These are phyloP conservation scores for Zygnema cylindricum DNA, from an alignment of 139 green algal genomes.

Conservation along the genomic window DNA sequence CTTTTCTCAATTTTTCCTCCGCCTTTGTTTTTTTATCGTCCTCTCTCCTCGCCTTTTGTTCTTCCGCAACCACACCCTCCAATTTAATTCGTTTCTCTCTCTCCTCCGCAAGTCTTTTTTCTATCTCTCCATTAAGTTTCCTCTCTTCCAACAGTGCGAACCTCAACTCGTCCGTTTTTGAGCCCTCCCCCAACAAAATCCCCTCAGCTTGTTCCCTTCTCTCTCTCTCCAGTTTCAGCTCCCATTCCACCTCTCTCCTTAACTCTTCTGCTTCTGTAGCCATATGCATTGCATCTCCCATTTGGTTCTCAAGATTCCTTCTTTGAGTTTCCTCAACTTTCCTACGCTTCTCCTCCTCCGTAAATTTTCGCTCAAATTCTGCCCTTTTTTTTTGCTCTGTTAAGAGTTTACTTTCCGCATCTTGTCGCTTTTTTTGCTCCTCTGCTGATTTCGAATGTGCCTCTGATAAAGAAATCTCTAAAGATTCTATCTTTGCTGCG, in stretches of 20 bases:
- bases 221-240: conserved; percentile 2
- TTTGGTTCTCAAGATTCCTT: conserved; percentile 6
- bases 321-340: neutral
- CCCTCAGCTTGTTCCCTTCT: neutral
- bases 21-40: neutral
- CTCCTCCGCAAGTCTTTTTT: neutral
- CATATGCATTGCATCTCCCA: conserved; percentile 26
- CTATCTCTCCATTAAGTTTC: neutral
- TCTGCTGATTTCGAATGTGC: conserved; percentile 5
- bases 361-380: neutral
- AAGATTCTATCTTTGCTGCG: conserved; percentile 2
- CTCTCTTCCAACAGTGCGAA: neutral
- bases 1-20: neutral
- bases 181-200: neutral
- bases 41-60: neutral
- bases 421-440: conserved; percentile 7
- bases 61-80: neutral
- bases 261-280: conserved; percentile 2
- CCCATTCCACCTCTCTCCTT: neutral
- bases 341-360: neutral
- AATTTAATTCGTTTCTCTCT: neutral
- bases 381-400: conserved; percentile 1
- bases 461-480: neutral
- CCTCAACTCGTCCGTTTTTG: neutral
- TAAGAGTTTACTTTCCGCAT: neutral